phyloP scores from a whole-genome alignment of 306 rosid species.

The Medicago ruthenica region DNA sequence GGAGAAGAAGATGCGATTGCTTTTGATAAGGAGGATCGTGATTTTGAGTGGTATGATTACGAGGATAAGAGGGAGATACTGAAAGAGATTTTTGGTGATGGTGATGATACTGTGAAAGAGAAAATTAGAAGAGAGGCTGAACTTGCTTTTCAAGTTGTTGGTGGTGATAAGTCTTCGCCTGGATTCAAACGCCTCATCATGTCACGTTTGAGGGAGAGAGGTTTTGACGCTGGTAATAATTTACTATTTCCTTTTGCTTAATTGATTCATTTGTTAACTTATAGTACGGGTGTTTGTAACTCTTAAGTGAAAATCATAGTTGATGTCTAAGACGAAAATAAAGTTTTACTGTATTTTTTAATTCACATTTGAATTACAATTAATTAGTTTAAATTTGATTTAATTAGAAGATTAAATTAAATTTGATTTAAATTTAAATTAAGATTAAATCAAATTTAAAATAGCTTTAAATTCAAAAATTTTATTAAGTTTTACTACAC shows the following conservation, averaged over 20 bases:
- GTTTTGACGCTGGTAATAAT: slow-evolving; percentile 77
- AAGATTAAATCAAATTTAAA: no score
- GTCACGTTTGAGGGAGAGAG: slow-evolving; percentile 66
- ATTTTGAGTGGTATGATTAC: slow-evolving; percentile 44
- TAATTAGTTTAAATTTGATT: no score
- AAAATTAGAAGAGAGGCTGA: slow-evolving; percentile 53
- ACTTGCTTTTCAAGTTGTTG: slow-evolving; percentile 27
- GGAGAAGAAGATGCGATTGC: background rate
- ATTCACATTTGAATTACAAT: no score
- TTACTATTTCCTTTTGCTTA: background rate
- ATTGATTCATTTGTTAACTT: no score
- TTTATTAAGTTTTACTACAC: no score
- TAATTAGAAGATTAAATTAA: no score
- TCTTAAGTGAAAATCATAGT: no score
- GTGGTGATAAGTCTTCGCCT: slow-evolving; percentile 40
- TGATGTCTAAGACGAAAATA: no score
- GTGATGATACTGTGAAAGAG: slow-evolving; percentile 35
- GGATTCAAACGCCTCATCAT: slow-evolving; percentile 70
- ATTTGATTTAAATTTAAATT: no score
- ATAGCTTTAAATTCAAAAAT: no score
- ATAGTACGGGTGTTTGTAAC: no score
- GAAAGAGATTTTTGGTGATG: slow-evolving; percentile 39
- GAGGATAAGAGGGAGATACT: slow-evolving; percentile 51
- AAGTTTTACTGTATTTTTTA: no score
- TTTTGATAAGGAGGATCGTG: background rate